These are phyloP conservation scores for Ampelomyces quisqualis DNA, from an alignment of 2,329 filamentous ascomycete species.

Conservation along the genomic window DNA sequence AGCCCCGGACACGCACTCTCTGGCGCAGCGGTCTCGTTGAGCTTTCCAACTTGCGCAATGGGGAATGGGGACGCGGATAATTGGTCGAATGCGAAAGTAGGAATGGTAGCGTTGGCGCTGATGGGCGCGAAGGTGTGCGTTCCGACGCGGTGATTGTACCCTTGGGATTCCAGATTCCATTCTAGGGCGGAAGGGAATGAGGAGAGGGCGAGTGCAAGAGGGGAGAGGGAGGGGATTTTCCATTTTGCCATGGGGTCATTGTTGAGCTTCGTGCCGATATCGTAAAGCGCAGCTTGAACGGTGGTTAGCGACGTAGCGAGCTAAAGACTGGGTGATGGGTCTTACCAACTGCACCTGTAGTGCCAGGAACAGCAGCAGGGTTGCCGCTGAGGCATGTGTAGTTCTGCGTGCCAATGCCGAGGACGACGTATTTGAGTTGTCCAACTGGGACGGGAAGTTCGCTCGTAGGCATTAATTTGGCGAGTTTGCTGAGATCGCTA, in stretches of 20 bases:
- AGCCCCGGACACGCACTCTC: conserved; percentile 39
- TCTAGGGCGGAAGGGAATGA: conserved; percentile 22
- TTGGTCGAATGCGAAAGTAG: conserved; percentile 60
- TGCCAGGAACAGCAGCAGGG: conserved; percentile 28
- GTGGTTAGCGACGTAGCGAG: conserved; percentile 9
- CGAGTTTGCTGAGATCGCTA: conserved; percentile 27
- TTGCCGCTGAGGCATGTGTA: conserved; percentile 48
- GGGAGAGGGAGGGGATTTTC: conserved; percentile 37
- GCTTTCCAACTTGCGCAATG: conserved; percentile 50
- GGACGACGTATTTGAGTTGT: conserved; percentile 49
- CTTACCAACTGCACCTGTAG: conserved; percentile 40
- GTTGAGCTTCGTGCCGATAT: conserved; percentile 38
- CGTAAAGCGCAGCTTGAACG: conserved; percentile 37
- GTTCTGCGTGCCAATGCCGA: conserved; percentile 57
- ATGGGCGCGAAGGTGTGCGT: conserved; percentile 64
- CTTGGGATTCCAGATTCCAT: conserved; percentile 29
- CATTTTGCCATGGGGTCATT: conserved; percentile 30
- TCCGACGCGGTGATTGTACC: conserved; percentile 53
- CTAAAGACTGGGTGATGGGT: background rate
- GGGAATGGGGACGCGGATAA: conserved; percentile 45
- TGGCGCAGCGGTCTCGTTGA: conserved; percentile 56
- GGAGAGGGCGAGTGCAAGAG: conserved; percentile 36
- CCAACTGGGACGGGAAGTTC: conserved; percentile 32
- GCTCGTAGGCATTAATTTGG: conserved; percentile 30
- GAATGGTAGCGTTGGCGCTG: conserved; percentile 42